Base-by-base conservation (phyloP, 148 eudicot genomes). In the Diospyros kaki region DNA sequence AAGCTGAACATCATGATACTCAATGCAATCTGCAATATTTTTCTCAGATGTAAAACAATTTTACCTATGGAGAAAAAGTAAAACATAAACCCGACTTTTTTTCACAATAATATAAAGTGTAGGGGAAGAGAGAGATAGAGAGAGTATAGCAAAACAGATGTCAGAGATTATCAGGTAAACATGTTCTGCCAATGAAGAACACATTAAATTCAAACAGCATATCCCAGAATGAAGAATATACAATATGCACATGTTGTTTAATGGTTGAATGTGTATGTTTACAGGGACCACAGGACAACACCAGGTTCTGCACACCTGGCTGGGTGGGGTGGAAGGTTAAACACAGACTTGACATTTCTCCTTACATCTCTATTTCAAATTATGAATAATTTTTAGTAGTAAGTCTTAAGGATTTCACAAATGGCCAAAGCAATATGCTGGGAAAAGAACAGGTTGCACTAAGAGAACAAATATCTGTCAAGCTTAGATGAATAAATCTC, bases 361-460 rank as follows among this genome's bases (percentile, higher is more conserved):
- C 62, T 12, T 65, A 28, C 62, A n/a, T 41, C n/a, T 66, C 63
- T 51, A 75, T 66, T 67, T 54, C 52, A 58, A 11, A 42, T 15
- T 38, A 65, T 43, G 45, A 65, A 43, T 5, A 54, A 28, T 12
- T 51, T 38, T 28, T 14, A 51, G 39, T 18, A 48, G 45, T 39
- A 10, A 39, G 12, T 43, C 5, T 0, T 64, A 50, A 15, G 14
- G 52, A 39, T 52, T 10, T 41, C 63, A 54, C 48, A 55, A 70
- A 54, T 55, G 45, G 41, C 72, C 72, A 69, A 5, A 50, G 58
- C 58, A 68, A 68, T 48, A 6, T 55, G 18, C 55, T 40, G 40
- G 46, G 45, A 39, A 41, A 67, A 14, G 9, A 11, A 38, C 44
- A 50, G 59, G 72, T 69, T 52, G 45, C 44, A 52, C 45, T 67